Evolutionary conservation across 257 asterid genomes (phyloP).

Genomic region (Cordia subcordata): DNA sequence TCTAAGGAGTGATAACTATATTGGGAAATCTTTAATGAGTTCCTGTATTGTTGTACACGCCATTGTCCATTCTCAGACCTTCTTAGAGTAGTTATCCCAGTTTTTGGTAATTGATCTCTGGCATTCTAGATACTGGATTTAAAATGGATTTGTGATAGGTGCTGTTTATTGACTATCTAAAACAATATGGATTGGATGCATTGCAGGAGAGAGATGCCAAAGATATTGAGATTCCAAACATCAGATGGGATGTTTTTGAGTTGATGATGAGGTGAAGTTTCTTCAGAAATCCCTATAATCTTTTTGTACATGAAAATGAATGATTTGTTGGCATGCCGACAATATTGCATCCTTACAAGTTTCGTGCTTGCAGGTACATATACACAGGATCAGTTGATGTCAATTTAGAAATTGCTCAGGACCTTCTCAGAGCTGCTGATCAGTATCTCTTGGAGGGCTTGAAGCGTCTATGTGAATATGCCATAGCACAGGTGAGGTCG

Average conservation of each 20-base stretch:
- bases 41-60: too few species aligned
- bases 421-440: constrained; percentile 91
- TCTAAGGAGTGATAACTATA: too few species aligned
- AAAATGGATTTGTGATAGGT: neutral
- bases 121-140: neutral
- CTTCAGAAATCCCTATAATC: constrained; percentile 3
- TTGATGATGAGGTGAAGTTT: constrained; percentile 90
- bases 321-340: neutral
- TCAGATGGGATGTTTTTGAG: constrained; percentile 92
- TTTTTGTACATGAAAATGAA: neutral
- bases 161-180: neutral
- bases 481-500: constrained; percentile 75
- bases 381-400: constrained; percentile 92
- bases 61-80: too few species aligned
- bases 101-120: neutral
- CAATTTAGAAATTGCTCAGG: constrained; percentile 76
- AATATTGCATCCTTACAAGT: neutral
- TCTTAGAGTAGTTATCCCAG: neutral
- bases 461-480: constrained; percentile 86
- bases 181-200: neutral
- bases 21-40: too few species aligned
- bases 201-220: constrained; percentile 96
- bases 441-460: constrained; percentile 98
- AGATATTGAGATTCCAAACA: constrained; percentile 93
- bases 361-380: constrained; percentile 51